A percentile compares a stretch with the other conserved stretches of the same genome.
Evolutionary conservation across 441 rosid species (phyloP).

Genomic region (Corymbia citriodora): DNA sequence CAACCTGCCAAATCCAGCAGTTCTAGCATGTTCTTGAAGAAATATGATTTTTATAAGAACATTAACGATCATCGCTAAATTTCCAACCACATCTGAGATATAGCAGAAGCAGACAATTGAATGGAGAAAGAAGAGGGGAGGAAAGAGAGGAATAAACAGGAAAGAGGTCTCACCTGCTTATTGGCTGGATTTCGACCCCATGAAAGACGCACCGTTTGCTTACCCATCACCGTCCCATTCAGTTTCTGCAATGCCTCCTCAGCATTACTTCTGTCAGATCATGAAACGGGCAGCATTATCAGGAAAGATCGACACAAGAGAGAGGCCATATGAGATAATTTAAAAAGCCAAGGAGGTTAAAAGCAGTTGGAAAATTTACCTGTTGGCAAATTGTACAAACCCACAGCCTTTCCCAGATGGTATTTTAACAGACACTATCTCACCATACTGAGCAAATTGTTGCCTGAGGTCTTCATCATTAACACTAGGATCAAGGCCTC

Average conservation of each 20-base stretch:
- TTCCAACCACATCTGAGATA: neutral
- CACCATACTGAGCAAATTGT: slow-evolving; percentile 68
- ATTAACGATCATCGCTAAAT: neutral
- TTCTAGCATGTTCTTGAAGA: neutral
- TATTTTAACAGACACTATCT: slow-evolving; percentile 80
- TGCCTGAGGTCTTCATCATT: slow-evolving; percentile 82
- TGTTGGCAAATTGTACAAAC: slow-evolving; percentile 80
- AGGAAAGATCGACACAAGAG: neutral
- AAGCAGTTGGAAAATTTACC: slow-evolving; percentile 31
- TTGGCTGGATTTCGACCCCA: slow-evolving; percentile 96
- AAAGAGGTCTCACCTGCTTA: slow-evolving; percentile 51
- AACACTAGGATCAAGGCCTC: slow-evolving; percentile 83
- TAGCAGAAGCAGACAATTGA: neutral
- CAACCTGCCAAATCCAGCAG: neutral
- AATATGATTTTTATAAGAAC: neutral
- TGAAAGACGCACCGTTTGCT: slow-evolving; percentile 88
- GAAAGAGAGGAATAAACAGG: neutral
- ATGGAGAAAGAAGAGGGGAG: neutral
- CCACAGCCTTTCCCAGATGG: slow-evolving; percentile 91
- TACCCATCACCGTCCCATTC: slow-evolving; percentile 73
- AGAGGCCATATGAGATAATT: neutral
- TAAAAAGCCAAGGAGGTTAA: neutral
- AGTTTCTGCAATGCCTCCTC: slow-evolving; percentile 90
- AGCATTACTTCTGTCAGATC: slow-evolving; percentile 51
- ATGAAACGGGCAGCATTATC: slow-evolving; percentile 3